Evolutionary conservation across 1,284 basidiomycete genomes (phyloP), one percentile per base, ranked within the genome.

Genomic region (Tausonia pullulans): DNA sequence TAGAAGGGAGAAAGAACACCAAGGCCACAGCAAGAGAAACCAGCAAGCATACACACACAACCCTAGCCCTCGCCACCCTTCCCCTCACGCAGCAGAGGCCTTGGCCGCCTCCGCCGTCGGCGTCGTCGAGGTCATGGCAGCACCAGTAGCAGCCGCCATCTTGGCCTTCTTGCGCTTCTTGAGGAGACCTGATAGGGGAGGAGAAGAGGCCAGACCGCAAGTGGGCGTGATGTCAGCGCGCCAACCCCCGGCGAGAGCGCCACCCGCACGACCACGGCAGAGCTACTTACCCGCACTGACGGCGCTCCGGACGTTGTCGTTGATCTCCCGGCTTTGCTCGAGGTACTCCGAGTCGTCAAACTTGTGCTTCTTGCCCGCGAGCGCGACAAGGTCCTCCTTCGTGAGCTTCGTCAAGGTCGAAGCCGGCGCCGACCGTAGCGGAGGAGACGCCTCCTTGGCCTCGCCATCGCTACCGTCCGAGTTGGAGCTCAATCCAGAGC

Each of bases 261-360:
- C 49, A 11, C 11, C 10, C 10, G 49, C n/a, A 11, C 10, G 11
- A 50, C 11, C 10, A n/a, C 49, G n/a, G 49, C 27, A 27, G 27
- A 27, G 27, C 27, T 5, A 76, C 81, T 70, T 69, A 90, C 89
- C 90, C 57, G 83, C 81, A 59, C 87, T 82, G 4, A 98, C 95
- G 0, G 95, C 95, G 68, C 81, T 90, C 78, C 90, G 88, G 40
- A 98, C 95, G 69, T 83, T 87, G 69, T 96, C 93, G 9, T 93
- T 90, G 56, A 98, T 85, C 72, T 97, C 93, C 72, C 84, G 81
- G 72, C 87, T 94, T 78, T 97, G 87, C 72, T 97, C 93, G 49
- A 98, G 74, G 72, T 88, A 98, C 75, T 95, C 86, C 10, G 84
- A 86, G 73, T 98, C 95, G 60, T 98, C 92, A 63, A 98, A 85